A percentile compares a stretch with the other conserved stretches of the same genome.
These are phyloP conservation scores for Chrysoporthe puriensis DNA, from an alignment of 2,329 filamentous ascomycete species.

Conservation along the genomic window DNA sequence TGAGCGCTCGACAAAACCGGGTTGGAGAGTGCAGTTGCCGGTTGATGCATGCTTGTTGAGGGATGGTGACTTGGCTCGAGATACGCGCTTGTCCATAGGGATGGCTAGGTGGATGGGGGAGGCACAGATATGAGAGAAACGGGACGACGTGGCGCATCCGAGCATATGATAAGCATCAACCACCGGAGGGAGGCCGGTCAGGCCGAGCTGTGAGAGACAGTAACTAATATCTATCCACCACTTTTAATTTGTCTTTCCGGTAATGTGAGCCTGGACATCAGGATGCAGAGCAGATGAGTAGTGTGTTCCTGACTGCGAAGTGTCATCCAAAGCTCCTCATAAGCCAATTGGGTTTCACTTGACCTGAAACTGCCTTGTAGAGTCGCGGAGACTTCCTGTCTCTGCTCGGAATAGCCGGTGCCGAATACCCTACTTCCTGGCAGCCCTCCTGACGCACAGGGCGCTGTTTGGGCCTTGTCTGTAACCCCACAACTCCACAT, in stretches of 20 bases:
- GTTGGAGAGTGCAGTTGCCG: background rate
- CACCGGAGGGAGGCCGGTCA: slow-evolving; percentile 6
- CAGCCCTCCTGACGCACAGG: background rate
- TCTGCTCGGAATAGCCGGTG: background rate
- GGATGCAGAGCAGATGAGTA: background rate
- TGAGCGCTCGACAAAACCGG: background rate
- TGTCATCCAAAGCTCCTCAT: background rate
- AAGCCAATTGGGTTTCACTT: background rate
- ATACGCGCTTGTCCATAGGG: slow-evolving; percentile 22
- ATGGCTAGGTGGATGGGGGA: slow-evolving; percentile 3
- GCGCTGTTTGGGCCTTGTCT: background rate
- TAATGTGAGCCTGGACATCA: background rate
- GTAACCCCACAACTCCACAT: no score
- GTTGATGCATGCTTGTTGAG: slow-evolving; percentile 2
- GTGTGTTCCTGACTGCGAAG: no score
- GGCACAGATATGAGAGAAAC: background rate
- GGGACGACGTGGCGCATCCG: slow-evolving; percentile 10
- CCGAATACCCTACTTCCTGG: background rate
- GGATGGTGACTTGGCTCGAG: slow-evolving; percentile 14
- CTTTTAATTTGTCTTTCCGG: background rate
- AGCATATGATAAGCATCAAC: slow-evolving; percentile 15
- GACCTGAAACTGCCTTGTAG: background rate
- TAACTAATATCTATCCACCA: slow-evolving; percentile 27
- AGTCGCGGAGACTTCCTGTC: no score
- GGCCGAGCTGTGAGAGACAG: slow-evolving; percentile 13